Evolutionary conservation across 2,329 filamentous ascomycete species (phyloP).

Genomic region (Thielaviopsis ethacetica): DNA sequence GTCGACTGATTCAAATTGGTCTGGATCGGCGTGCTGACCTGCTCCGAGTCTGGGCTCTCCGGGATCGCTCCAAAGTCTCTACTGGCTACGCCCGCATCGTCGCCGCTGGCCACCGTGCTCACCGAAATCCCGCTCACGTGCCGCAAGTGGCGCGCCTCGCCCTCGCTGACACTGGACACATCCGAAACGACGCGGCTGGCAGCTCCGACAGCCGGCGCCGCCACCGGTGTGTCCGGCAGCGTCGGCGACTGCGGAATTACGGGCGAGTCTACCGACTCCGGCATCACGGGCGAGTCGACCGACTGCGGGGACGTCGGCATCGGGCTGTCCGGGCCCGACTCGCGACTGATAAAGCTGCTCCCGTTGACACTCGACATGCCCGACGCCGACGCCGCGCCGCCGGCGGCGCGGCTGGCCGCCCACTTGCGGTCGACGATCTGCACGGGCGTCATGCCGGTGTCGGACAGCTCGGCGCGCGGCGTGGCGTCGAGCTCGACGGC

Average conservation of each 20-base stretch:
- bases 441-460: constrained; percentile 24
- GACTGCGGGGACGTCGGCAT: not conserved
- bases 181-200: constrained; percentile 20
- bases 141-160: constrained; percentile 24
- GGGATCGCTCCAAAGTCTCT: not conserved
- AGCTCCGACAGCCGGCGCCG: not conserved
- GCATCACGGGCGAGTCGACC: not conserved
- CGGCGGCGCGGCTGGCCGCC: constrained; percentile 5
- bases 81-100: not conserved
- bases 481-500: constrained; percentile 24
- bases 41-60: not conserved
- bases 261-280: not conserved
- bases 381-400: constrained; percentile 5
- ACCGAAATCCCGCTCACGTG: constrained; percentile 27
- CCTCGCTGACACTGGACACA: constrained; percentile 26
- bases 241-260: not conserved
- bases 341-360: not conserved
- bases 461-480: constrained; percentile 27
- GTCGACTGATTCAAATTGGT: not conserved
- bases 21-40: not conserved
- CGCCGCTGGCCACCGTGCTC: constrained; percentile 16
- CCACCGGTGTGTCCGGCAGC: not conserved
- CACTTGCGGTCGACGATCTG: constrained; percentile 21
- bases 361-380: not conserved
- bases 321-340: not conserved